phyloP scores from a whole-genome alignment of 306 rosid species.

The Casuarina equisetifolia region DNA sequence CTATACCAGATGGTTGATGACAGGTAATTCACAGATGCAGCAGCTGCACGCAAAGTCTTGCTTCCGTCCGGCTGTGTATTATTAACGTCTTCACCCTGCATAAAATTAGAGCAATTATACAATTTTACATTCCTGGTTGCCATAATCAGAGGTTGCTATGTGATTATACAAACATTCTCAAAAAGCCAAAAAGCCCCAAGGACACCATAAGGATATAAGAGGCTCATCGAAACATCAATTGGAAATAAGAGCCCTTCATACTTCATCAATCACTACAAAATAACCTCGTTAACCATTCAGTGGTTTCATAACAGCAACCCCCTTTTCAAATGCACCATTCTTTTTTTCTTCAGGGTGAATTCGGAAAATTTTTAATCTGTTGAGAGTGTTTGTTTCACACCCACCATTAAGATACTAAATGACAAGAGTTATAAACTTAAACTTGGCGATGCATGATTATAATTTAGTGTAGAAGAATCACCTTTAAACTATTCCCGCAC shows the following conservation, averaged over 20 bases:
- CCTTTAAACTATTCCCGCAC: not conserved
- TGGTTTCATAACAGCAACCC: not conserved
- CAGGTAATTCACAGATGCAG: slow-evolving; percentile 16
- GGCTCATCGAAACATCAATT: not conserved
- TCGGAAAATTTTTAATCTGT: not conserved
- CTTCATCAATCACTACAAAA: not conserved
- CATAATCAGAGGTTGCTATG: not conserved
- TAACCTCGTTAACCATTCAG: not conserved
- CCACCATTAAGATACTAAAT: not conserved
- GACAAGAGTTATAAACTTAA: not conserved
- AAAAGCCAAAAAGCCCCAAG: not conserved
- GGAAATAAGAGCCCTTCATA: too few relatives aligned
- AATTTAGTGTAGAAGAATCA: not conserved
- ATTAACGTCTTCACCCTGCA: slow-evolving; percentile 24
- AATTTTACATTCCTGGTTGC: not conserved
- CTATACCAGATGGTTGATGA: not conserved
- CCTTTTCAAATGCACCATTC: not conserved
- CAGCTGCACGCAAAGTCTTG: not conserved
- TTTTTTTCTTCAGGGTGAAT: not conserved
- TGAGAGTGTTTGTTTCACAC: not conserved
- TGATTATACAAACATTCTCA: not conserved
- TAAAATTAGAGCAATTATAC: slow-evolving; percentile 4
- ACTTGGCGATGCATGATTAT: not conserved
- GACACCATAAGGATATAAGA: not conserved
- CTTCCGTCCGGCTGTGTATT: slow-evolving; percentile 16